Percentiles rank a stretch among this genome's conserved stretches.
Conservation (phyloP, 495 filamentous ascomycete genomes). For the Bathelium albidoporum region DNA sequence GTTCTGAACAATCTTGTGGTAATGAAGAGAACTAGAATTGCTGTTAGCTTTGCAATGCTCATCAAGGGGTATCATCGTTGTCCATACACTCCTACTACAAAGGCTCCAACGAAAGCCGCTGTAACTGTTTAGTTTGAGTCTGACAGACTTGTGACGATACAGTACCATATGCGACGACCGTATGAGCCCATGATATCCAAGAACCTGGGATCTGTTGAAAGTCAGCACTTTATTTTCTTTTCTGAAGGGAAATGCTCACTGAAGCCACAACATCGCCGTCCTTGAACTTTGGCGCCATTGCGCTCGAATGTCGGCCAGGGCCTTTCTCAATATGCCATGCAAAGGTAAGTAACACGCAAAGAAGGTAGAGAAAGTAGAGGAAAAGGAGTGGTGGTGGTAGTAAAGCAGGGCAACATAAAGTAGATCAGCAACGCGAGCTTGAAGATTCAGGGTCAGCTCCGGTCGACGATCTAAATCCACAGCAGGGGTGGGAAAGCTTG, state of each 20-base stretch:
- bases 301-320: conserved; percentile 19
- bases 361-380: conserved; percentile 31
- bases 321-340: neutral
- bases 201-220: conserved; percentile 61
- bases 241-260: conserved; percentile 35
- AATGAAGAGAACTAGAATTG: conserved; percentile 56
- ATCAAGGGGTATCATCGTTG: neutral
- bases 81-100: conserved; percentile 64
- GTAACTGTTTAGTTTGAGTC: neutral
- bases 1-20: conserved; percentile 94
- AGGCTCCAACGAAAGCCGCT: conserved; percentile 84
- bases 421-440: neutral
- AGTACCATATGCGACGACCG: conserved; percentile 64
- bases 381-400: conserved; percentile 12
- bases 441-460: neutral
- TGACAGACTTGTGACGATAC: conserved; percentile 1
- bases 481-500: neutral
- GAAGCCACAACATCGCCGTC: conserved; percentile 76
- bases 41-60: conserved; percentile 7
- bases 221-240: neutral
- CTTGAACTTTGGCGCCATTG: conserved; percentile 76
- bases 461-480: neutral
- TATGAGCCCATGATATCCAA: conserved; percentile 89
- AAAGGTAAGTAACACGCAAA: conserved; percentile 27
- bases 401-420: neutral